A percentile compares a stretch with the other conserved stretches of the same genome.
Conservation (phyloP, 305 asterid species). For the Andrographis paniculata region DNA sequence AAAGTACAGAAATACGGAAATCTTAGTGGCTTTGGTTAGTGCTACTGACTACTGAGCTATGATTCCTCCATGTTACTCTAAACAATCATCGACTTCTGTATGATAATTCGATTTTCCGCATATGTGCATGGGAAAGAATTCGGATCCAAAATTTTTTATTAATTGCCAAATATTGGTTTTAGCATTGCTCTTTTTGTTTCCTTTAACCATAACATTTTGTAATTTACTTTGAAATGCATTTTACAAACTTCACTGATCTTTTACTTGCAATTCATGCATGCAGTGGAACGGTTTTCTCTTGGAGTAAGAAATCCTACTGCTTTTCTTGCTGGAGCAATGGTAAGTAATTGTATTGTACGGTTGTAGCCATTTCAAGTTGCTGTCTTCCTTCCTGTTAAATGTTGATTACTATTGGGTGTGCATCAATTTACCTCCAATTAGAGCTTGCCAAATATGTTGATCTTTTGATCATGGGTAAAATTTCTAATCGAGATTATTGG, state of each 20-base stretch:
- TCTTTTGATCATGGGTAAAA: conserved; percentile 4
- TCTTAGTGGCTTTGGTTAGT: conserved; percentile 84
- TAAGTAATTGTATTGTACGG: conserved; percentile 27
- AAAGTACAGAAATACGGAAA: conserved; percentile 65
- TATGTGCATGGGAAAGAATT: not conserved
- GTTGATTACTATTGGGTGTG: too few species aligned
- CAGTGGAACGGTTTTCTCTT: conserved; percentile 86
- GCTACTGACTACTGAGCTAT: conserved; percentile 4
- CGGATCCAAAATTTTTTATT: not conserved
- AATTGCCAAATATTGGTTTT: conserved; percentile 9
- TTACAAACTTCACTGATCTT: conserved; percentile 10
- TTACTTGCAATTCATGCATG: conserved; percentile 22
- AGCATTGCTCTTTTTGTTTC: not conserved
- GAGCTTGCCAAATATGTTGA: conserved; percentile 5
- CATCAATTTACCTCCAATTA: conserved; percentile 9
- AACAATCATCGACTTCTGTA: conserved; percentile 1
- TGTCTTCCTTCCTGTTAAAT: too few species aligned
- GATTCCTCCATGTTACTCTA: conserved; percentile 5
- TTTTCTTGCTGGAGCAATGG: conserved; percentile 88
- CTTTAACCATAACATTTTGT: conserved; percentile 1
- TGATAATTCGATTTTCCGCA: not conserved
- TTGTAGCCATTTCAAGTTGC: not conserved
- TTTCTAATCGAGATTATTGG: not conserved
- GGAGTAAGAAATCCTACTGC: conserved; percentile 92
- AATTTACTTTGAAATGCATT: conserved; percentile 1